Percentiles rank a stretch among this genome's conserved stretches.
Evolutionary conservation across 495 filamentous ascomycete species (phyloP).

Genomic region (Hypoxylon crocopeplum): DNA sequence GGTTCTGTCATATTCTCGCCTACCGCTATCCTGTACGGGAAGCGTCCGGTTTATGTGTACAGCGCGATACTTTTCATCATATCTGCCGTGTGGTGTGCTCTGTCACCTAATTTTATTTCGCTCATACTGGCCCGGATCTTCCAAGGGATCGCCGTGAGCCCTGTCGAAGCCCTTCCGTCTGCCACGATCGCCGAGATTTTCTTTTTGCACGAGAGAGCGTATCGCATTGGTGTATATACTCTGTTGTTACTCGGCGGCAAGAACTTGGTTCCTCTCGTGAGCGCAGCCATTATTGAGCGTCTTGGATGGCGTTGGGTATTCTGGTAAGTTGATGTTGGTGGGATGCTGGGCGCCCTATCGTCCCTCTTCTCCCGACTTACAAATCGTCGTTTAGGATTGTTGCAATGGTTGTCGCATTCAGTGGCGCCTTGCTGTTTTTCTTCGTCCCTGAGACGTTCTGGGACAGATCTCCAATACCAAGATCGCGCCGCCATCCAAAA

Average conservation of each 20-base stretch:
- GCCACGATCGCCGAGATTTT: constrained; percentile 97
- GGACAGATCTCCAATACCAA: constrained; percentile 80
- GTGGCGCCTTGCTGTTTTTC: constrained; percentile 77
- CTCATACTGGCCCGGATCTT: constrained; percentile 84
- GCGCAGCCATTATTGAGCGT: constrained; percentile 81
- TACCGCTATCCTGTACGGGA: constrained; percentile 90
- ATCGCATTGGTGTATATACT: constrained; percentile 95
- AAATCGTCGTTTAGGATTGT: constrained; percentile 66
- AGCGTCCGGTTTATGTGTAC: constrained; percentile 88
- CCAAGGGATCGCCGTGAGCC: constrained; percentile 85
- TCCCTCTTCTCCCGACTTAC: constrained; percentile 29
- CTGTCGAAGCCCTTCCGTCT: constrained; percentile 93
- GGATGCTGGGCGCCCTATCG: not conserved
- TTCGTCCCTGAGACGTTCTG: constrained; percentile 97
- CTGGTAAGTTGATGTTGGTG: constrained; percentile 62
- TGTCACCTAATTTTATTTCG: constrained; percentile 79
- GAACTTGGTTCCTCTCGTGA: constrained; percentile 87
- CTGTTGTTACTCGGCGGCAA: constrained; percentile 89
- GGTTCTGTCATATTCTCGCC: constrained; percentile 86
- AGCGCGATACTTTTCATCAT: constrained; percentile 77
- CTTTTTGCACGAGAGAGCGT: constrained; percentile 93
- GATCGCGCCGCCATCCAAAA: constrained; percentile 45
- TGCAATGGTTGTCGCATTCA: constrained; percentile 81
- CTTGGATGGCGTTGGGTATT: constrained; percentile 93
- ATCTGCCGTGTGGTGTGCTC: constrained; percentile 85